Evolutionary conservation across 1,284 basidiomycete species (phyloP).

Genomic region (Cryptococcus amylolentus): DNA sequence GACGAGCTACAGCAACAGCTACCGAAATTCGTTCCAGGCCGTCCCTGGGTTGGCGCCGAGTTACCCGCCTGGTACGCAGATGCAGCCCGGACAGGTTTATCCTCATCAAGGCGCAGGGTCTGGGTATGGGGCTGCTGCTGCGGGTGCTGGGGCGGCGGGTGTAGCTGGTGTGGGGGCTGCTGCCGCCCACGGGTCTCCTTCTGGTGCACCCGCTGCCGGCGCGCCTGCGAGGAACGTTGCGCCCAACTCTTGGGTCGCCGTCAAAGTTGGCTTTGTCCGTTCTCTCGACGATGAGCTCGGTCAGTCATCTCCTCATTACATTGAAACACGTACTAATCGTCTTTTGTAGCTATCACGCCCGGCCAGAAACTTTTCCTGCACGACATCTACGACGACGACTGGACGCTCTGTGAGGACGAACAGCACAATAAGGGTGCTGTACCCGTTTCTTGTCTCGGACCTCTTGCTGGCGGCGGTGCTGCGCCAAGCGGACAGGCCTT

Average conservation of each 20-base stretch:
- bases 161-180: constrained; percentile 14
- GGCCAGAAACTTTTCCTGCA: constrained; percentile 48
- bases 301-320: constrained; percentile 16
- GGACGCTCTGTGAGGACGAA: constrained; percentile 48
- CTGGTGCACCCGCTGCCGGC: background rate
- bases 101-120: background rate
- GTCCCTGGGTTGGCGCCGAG: background rate
- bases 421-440: constrained; percentile 45
- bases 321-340: constrained; percentile 7
- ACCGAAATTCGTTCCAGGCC: constrained; percentile 7
- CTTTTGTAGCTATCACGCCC: constrained; percentile 38
- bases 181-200: background rate
- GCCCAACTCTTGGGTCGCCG: constrained; percentile 42
- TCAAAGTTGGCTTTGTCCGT: constrained; percentile 47
- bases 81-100: constrained; percentile 1
- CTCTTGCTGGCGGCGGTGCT: constrained; percentile 17
- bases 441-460: constrained; percentile 45
- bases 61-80: constrained; percentile 11
- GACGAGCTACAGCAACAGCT: constrained; percentile 9
- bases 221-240: constrained; percentile 18
- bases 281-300: constrained; percentile 49
- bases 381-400: constrained; percentile 49
- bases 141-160: constrained; percentile 13
- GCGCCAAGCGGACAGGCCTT: background rate
- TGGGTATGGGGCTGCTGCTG: constrained; percentile 5